These are phyloP conservation scores for Camelina sativa DNA, from an alignment of 345 rosid genomes.

Conservation along the genomic window DNA sequence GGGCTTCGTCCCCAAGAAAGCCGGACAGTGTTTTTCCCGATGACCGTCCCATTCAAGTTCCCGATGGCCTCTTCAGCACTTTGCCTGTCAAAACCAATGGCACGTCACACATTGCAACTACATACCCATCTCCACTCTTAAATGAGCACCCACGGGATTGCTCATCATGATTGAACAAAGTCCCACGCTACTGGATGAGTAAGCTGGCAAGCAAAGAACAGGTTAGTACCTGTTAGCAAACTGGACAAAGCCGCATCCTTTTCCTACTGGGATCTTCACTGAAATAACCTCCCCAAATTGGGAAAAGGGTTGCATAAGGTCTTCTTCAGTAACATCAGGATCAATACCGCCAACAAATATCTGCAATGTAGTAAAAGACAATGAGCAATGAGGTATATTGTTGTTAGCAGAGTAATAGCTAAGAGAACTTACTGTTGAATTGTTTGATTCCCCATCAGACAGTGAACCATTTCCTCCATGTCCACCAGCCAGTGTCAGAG, in stretches of 20 bases:
- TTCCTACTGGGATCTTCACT: constrained; percentile 81
- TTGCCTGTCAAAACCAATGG: constrained; percentile 53
- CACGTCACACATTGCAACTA: constrained; percentile 20
- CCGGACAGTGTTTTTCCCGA: constrained; percentile 86
- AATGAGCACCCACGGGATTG: not conserved
- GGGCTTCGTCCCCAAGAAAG: constrained; percentile 92
- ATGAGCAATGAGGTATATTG: constrained; percentile 15
- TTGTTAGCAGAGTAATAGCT: constrained; percentile 24
- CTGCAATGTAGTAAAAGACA: constrained; percentile 43
- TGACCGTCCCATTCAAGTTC: constrained; percentile 67
- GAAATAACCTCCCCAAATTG: constrained; percentile 80
- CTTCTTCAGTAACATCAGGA: constrained; percentile 76
- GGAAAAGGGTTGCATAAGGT: constrained; percentile 75
- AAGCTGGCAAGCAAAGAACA: constrained; percentile 9
- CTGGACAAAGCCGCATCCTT: constrained; percentile 91
- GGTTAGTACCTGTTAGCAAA: constrained; percentile 64
- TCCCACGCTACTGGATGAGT: not conserved
- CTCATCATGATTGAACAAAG: constrained; percentile 17
- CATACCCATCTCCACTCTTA: constrained; percentile 5
- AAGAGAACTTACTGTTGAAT: constrained; percentile 76
- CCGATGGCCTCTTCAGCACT: constrained; percentile 78
- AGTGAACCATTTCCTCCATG: constrained; percentile 66
- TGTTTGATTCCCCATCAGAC: constrained; percentile 66
- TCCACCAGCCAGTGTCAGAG: constrained; percentile 75
- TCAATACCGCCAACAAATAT: constrained; percentile 92